Evolutionary conservation across 108 stramenopile genomes (phyloP).

Genomic region (Hondaea fermentalgiana): DNA sequence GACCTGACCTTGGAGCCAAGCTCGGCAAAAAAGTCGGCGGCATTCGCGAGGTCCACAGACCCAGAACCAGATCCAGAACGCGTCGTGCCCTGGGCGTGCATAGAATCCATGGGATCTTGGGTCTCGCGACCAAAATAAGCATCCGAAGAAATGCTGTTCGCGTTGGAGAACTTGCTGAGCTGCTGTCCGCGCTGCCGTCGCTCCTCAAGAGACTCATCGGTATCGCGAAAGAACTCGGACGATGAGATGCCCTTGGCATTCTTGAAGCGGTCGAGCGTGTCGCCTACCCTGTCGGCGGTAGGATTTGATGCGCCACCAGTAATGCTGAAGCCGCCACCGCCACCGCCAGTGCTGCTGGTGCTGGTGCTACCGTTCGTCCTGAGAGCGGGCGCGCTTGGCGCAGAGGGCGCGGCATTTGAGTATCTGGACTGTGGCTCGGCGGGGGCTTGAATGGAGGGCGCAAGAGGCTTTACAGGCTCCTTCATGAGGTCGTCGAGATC

Average conservation of each 20-base stretch:
- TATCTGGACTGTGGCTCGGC: not conserved
- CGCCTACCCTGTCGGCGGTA: not conserved
- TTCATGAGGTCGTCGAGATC: not conserved
- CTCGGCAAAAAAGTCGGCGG: constrained; percentile 7
- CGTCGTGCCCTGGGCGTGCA: not conserved
- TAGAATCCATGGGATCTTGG: not conserved
- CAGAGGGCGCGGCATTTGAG: not conserved
- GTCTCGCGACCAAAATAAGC: not conserved
- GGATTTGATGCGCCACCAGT: not conserved
- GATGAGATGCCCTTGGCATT: not conserved
- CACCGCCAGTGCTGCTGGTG: not conserved
- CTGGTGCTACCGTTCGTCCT: not conserved
- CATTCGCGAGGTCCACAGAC: not conserved
- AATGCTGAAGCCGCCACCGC: not conserved
- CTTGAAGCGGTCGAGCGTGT: not conserved
- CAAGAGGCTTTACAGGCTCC: not conserved
- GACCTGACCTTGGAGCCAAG: constrained; percentile 3
- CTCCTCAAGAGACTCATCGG: not conserved
- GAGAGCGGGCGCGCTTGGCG: not conserved
- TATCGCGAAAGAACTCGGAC: not conserved
- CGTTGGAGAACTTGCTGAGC: not conserved
- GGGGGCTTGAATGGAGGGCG: not conserved
- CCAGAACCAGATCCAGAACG: not conserved
- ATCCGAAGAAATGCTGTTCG: not conserved
- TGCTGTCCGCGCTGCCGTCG: not conserved